Evolutionary conservation across 768 basidiomycete genomes (phyloP).

Genomic region (Artomyces pyxidatus): DNA sequence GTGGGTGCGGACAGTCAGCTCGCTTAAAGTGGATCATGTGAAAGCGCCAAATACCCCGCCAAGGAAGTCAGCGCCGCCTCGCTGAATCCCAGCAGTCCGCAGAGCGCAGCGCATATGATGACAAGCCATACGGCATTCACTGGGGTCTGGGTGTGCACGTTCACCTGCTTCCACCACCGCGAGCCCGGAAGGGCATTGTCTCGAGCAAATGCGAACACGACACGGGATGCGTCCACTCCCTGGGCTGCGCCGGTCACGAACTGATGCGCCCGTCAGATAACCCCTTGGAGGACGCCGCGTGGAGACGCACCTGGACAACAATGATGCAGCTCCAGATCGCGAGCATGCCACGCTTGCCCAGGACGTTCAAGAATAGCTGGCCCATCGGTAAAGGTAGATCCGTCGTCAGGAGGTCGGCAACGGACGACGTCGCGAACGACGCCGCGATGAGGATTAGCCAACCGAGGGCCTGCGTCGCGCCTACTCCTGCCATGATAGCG

Average conservation of each 20-base stretch:
- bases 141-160: conserved; percentile 52
- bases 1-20: background rate
- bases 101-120: conserved; percentile 44
- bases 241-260: conserved; percentile 70
- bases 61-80: conserved; percentile 53
- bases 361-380: conserved; percentile 55
- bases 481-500: conserved; percentile 60
- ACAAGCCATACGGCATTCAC: conserved; percentile 75
- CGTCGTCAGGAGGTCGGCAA: conserved; percentile 39
- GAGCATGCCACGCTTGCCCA: conserved; percentile 67
- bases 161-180: conserved; percentile 59
- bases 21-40: too few species aligned
- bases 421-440: conserved; percentile 54
- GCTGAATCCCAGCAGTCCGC: conserved; percentile 62
- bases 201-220: conserved; percentile 67
- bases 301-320: conserved; percentile 40
- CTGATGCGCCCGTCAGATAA: conserved; percentile 24
- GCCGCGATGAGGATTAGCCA: conserved; percentile 61
- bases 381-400: conserved; percentile 61
- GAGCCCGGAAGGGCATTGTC: conserved; percentile 72
- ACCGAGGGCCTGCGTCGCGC: conserved; percentile 49
- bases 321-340: conserved; percentile 65
- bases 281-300: conserved; percentile 17
- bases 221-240: conserved; percentile 66
- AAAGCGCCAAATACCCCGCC: conserved; percentile 45